Evolutionary conservation across 2,329 filamentous ascomycete species (phyloP).

Genomic region (Furcasterigmium sp.): DNA sequence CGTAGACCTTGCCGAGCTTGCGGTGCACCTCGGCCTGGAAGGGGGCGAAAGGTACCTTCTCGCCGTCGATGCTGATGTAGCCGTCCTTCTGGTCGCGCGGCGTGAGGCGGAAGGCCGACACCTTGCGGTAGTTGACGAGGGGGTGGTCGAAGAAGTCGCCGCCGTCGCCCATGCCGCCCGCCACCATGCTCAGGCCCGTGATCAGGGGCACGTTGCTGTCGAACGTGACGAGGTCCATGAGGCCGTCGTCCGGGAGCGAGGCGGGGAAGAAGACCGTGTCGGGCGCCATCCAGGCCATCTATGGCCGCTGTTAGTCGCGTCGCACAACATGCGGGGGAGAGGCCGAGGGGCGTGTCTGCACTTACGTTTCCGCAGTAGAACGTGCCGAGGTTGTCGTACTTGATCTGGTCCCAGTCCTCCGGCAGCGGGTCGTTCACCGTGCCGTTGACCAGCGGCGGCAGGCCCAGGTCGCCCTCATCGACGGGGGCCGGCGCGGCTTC

Average conservation of each 20-base stretch:
- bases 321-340: no score
- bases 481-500: conserved; percentile 4
- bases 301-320: no score
- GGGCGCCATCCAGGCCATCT: conserved; percentile 88
- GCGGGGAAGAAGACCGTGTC: conserved; percentile 85
- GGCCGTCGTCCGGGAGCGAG: conserved; percentile 75
- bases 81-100: conserved; percentile 68
- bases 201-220: conserved; percentile 67
- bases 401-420: conserved; percentile 62
- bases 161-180: conserved; percentile 41
- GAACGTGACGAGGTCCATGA: conserved; percentile 78
- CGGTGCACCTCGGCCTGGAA: conserved; percentile 89
- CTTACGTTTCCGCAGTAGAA: conserved; percentile 88
- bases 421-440: conserved; percentile 74
- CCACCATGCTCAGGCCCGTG: conserved; percentile 64
- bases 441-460: conserved; percentile 74
- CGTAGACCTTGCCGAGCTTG: conserved; percentile 78
- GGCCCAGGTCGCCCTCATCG: conserved; percentile 35
- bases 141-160: conserved; percentile 75
- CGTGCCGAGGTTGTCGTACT: conserved; percentile 76
- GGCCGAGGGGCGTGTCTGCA: conserved; percentile 12
- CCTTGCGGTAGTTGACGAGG: conserved; percentile 75
- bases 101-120: conserved; percentile 79
- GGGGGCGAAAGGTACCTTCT: conserved; percentile 77
- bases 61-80: conserved; percentile 92